Evolutionary conservation across 1,284 basidiomycete genomes (phyloP).

Genomic region (Sanghuangporus sanghuang): DNA sequence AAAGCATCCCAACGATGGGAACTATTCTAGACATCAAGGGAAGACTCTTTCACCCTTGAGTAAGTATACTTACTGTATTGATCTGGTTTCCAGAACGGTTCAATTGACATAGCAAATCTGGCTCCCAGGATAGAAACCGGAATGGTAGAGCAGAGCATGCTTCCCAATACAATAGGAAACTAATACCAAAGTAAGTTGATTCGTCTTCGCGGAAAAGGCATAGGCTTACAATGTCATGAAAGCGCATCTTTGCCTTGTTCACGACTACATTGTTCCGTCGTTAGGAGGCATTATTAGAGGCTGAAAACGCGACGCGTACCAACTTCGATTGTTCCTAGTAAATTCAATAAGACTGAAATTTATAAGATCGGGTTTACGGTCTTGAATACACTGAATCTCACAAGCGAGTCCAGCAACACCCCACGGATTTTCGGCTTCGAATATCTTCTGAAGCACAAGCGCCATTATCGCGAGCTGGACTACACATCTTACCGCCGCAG

Average conservation of each 20-base stretch:
- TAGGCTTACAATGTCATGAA: constrained; percentile 59
- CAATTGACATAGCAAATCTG: constrained; percentile 70
- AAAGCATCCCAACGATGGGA: constrained; percentile 84
- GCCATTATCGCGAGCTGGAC: constrained; percentile 73
- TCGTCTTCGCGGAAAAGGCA: background rate
- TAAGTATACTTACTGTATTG: constrained; percentile 57
- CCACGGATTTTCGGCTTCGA: constrained; percentile 69
- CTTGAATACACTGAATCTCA: constrained; percentile 32
- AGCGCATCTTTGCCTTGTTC: constrained; percentile 75
- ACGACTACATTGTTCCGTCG: constrained; percentile 32
- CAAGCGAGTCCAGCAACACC: constrained; percentile 68
- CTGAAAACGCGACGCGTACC: constrained; percentile 34
- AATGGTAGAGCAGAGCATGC: constrained; percentile 71
- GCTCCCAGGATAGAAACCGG: constrained; percentile 76
- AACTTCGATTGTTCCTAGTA: constrained; percentile 66
- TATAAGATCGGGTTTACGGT: background rate
- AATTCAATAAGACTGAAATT: constrained; percentile 54
- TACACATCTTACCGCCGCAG: constrained; percentile 69
- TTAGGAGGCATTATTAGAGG: background rate
- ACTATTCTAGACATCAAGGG: constrained; percentile 38
- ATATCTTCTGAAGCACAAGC: constrained; percentile 65
- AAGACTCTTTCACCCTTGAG: background rate
- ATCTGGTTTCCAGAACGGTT: constrained; percentile 77
- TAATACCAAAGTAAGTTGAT: constrained; percentile 26
- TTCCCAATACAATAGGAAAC: constrained; percentile 66